Conservation (phyloP, 2,329 filamentous ascomycete species). For the Fusarium bulbicola region DNA sequence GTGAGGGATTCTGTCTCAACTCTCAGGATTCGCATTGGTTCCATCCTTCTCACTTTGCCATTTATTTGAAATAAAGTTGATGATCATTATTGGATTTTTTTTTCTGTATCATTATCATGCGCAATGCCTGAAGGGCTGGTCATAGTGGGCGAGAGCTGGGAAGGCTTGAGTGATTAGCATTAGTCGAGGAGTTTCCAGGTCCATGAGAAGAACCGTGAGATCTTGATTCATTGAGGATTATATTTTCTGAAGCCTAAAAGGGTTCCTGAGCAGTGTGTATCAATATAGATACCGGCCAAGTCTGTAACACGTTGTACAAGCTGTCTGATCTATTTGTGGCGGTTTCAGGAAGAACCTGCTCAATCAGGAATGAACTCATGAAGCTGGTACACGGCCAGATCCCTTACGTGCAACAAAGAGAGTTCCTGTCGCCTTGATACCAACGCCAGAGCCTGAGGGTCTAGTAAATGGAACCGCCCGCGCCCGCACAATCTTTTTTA, state of each 20-base stretch:
- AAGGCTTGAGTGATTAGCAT: neutral
- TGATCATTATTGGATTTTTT: accelerated
- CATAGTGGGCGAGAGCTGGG: neutral
- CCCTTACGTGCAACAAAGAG: neutral
- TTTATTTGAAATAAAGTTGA: no score
- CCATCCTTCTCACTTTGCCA: no score
- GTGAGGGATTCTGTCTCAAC: no score
- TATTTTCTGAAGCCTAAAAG: no score
- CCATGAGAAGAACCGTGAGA: accelerated
- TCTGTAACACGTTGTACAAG: accelerated
- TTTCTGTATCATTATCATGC: no score
- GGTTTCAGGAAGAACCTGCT: accelerated
- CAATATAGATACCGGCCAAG: neutral
- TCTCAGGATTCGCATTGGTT: no score
- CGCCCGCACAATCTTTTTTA: neutral
- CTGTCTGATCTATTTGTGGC: neutral
- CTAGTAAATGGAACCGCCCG: neutral
- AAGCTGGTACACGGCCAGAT: neutral
- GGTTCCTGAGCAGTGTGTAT: neutral
- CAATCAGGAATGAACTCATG: neutral
- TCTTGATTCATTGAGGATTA: no score
- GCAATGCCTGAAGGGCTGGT: no score
- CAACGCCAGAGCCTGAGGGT: neutral
- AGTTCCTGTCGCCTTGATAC: neutral
- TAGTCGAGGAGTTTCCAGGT: neutral